These are phyloP conservation scores for Talaromyces adpressus DNA, from an alignment of 495 filamentous ascomycete species.

Conservation along the genomic window DNA sequence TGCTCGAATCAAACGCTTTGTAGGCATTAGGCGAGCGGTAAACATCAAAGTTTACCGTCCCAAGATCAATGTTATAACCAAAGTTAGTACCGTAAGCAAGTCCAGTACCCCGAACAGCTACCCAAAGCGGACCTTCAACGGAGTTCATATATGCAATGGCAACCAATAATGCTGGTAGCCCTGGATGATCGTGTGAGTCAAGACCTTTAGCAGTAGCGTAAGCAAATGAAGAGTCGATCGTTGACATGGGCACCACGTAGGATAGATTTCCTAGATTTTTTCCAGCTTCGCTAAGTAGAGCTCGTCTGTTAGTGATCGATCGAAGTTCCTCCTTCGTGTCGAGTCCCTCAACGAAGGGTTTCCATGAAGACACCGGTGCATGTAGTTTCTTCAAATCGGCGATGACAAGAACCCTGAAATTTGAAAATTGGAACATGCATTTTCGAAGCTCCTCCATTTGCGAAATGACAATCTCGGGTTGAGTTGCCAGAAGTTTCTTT, in stretches of 20 bases:
- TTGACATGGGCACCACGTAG: constrained; percentile 81
- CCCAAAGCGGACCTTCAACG: constrained; percentile 91
- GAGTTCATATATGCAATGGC: constrained; percentile 86
- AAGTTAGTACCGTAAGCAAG: constrained; percentile 85
- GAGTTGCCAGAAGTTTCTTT: constrained; percentile 62
- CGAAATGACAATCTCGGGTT: constrained; percentile 62
- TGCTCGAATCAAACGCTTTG: constrained; percentile 74
- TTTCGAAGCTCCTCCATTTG: constrained; percentile 71
- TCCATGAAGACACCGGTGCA: constrained; percentile 81
- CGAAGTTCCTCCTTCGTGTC: constrained; percentile 40
- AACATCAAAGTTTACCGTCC: constrained; percentile 72
- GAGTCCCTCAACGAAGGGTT: constrained; percentile 48
- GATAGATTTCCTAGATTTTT: constrained; percentile 62
- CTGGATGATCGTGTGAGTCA: constrained; percentile 64
- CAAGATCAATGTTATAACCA: constrained; percentile 63
- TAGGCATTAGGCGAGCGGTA: constrained; percentile 86
- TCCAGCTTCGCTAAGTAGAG: constrained; percentile 65
- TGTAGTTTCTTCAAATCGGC: constrained; percentile 71
- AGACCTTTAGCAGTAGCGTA: constrained; percentile 69
- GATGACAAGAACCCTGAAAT: constrained; percentile 77
- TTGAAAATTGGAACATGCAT: constrained; percentile 68
- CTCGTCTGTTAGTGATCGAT: constrained; percentile 51
- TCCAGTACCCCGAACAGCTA: constrained; percentile 82
- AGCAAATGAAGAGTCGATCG: constrained; percentile 88
- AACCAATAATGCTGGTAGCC: constrained; percentile 76